Conservation (phyloP, 164 flowering plant genomes). For the Piper betle region DNA sequence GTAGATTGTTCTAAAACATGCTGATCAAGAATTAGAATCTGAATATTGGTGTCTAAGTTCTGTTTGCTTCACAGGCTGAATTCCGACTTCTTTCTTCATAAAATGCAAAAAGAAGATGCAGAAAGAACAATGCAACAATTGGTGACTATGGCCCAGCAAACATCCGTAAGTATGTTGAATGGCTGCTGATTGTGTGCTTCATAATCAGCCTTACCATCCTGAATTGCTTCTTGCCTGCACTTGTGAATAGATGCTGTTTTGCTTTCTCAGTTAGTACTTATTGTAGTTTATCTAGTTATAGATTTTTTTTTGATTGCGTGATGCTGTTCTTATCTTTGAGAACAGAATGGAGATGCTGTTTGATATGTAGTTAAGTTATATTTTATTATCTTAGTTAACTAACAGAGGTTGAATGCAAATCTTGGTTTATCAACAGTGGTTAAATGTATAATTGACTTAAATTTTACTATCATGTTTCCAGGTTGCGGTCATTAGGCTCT, state of each 20-base stretch:
- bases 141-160: slow-evolving; percentile 55
- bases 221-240: not conserved
- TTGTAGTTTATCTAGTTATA: no score
- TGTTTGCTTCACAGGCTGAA: slow-evolving; percentile 34
- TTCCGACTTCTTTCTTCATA: slow-evolving; percentile 43
- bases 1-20: slow-evolving; percentile 4
- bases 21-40: not conserved
- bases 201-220: not conserved
- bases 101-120: slow-evolving; percentile 57
- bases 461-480: no score
- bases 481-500: not conserved
- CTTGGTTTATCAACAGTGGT: no score
- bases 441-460: no score
- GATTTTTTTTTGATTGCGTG: no score
- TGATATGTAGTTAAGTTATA: no score
- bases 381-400: no score
- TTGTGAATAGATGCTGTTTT: not conserved
- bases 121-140: slow-evolving; percentile 54
- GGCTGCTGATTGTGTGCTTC: not conserved
- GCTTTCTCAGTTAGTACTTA: no score
- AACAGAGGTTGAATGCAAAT: no score
- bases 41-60: not conserved
- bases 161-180: slow-evolving; percentile 51
- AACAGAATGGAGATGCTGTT: no score
- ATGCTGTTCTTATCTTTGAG: no score